Evolutionary conservation across 2,329 filamentous ascomycete genomes (phyloP), one percentile per base, ranked within the genome.

Genomic region (Penicillium sp.): DNA sequence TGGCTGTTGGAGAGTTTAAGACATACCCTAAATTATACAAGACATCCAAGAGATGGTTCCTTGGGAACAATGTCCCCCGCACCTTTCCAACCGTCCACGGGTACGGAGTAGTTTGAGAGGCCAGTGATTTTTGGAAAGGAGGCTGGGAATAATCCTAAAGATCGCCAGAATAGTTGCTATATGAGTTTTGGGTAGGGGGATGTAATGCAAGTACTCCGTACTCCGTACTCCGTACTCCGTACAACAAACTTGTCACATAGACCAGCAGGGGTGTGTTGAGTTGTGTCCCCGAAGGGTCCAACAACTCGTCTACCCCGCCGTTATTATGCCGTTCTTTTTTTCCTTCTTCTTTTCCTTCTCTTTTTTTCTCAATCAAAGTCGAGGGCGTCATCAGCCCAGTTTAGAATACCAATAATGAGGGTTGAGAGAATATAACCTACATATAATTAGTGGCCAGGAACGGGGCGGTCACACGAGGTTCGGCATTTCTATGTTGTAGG

Each of bases 361-460:
- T 42, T 26, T 26, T 23, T 35, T 5, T 7, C 5, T 2, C 26
- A 29, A 9, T n/a, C 4, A 30, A 19, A 23, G 23, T 36, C n/a
- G 11, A n/a, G 51, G 29, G 44, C 49, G 43, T 52, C n/a, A 56
- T 50, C 30, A 40, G 53, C 34, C 41, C 18, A 26, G 50, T 46
- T 52, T 27, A 11, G 18, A 47, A 44, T 51, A 38, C 35, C 23
- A 32, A 46, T 29, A n/a, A 26, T 23, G 30, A 27, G 11, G 7
- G 44, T 23, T 32, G 32, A 7, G 13, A 27, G 14, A 44, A 40
- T 14, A 18, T 43, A 30, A 5, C 23, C 23, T 23, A n/a, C n/a
- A n/a, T n/a, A n/a, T n/a, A n/a, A n/a, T n/a, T n/a, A 23, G 23
- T 23, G 23, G 23, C 23, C 23, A 23, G 23, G 23, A 23, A 30